Conservation (phyloP, 257 asterid genomes). For the Craterostigma plantagineum region DNA sequence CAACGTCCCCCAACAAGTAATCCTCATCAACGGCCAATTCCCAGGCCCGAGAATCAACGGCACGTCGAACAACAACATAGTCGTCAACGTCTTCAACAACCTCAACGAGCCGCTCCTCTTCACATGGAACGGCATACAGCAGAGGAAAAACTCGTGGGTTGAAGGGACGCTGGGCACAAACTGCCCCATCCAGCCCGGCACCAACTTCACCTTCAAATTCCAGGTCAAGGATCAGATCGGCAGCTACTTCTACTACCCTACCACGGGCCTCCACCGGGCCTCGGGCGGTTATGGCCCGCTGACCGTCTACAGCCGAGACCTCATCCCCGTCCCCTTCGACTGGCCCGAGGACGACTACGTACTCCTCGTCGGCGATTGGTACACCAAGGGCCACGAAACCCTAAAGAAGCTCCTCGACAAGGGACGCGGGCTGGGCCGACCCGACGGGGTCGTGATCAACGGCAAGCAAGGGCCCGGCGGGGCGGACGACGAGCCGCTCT, state of each 20-base stretch:
- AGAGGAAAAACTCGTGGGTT: slow-evolving; percentile 42
- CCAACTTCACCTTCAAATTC: slow-evolving; percentile 25
- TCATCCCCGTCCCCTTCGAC: slow-evolving; percentile 44
- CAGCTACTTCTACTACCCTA: slow-evolving; percentile 36
- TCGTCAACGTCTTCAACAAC: slow-evolving; percentile 32
- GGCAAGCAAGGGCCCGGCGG: slow-evolving; percentile 18
- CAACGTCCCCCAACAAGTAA: slow-evolving; percentile 26
- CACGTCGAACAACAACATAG: slow-evolving; percentile 40
- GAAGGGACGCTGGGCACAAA: slow-evolving; percentile 30
- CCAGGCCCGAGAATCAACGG: slow-evolving; percentile 45
- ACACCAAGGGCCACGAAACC: slow-evolving; percentile 16
- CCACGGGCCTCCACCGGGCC: slow-evolving; percentile 35
- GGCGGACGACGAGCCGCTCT: slow-evolving; percentile 24
- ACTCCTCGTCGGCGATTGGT: slow-evolving; percentile 45
- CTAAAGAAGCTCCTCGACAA: slow-evolving; percentile 17
- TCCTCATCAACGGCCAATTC: slow-evolving; percentile 33
- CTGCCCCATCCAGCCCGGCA: slow-evolving; percentile 40
- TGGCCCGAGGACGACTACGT: slow-evolving; percentile 28
- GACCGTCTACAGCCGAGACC: slow-evolving; percentile 22
- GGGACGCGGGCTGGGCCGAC: slow-evolving; percentile 23
- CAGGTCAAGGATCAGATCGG: slow-evolving; percentile 53
- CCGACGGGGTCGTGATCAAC: slow-evolving; percentile 29
- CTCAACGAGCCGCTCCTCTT: slow-evolving; percentile 45
- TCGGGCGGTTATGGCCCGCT: slow-evolving; percentile 43
- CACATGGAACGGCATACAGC: slow-evolving; percentile 45